These are phyloP conservation scores for Thuja plicata DNA, from an alignment of 83 land plant genomes.

Conservation along the genomic window DNA sequence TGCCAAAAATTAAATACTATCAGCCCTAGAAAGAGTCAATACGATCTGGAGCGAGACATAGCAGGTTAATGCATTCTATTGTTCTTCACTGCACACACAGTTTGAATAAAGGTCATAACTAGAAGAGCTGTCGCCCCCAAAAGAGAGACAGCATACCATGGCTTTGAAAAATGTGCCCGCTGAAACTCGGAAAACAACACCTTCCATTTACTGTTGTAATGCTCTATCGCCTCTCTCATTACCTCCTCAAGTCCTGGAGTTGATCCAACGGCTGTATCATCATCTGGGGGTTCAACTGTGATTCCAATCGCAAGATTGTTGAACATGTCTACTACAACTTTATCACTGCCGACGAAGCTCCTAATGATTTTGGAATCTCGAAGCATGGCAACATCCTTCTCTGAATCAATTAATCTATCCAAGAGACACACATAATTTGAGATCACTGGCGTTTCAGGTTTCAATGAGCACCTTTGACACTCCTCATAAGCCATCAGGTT, in stretches of 20 bases:
- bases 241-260: not conserved
- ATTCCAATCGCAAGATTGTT: slow-evolving; percentile 5
- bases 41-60: too few relatives aligned
- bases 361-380: not conserved
- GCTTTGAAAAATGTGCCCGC: not conserved
- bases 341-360: slow-evolving; percentile 19
- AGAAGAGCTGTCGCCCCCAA: not conserved
- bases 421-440: slow-evolving; percentile 14
- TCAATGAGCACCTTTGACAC: slow-evolving; percentile 17
- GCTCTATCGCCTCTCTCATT: not conserved
- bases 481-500: slow-evolving; percentile 39
- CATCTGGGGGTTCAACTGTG: not conserved
- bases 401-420: slow-evolving; percentile 23
- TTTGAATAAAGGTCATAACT: not conserved
- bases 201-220: not conserved
- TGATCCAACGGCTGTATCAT: too few relatives aligned
- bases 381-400: slow-evolving; percentile 25
- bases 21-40: too few relatives aligned
- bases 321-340: slow-evolving; percentile 15
- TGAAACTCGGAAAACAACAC: not conserved
- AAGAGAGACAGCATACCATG: not conserved
- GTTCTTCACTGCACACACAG: not conserved
- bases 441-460: slow-evolving; percentile 8
- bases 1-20: too few relatives aligned
- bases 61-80: too few relatives aligned